Conservation (phyloP, 1,139 yeast genomes). For the Scheffersomyces titani region DNA sequence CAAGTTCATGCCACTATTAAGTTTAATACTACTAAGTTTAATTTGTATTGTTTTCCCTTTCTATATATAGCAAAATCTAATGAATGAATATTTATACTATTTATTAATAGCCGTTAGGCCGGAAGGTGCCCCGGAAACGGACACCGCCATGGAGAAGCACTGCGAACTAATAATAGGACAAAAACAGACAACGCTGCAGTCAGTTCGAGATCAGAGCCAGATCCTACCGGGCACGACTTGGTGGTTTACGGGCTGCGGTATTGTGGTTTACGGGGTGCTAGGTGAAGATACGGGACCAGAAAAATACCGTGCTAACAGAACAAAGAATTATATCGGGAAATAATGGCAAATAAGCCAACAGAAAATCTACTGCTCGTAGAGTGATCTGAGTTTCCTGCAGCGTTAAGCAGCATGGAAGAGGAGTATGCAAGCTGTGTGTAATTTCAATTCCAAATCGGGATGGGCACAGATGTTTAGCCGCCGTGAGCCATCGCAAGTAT, state of each 20-base stretch:
- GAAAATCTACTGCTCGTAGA: no score
- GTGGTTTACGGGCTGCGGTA: background rate
- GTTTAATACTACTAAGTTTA: no score
- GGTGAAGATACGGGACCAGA: background rate
- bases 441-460: slow-evolving; percentile 1
- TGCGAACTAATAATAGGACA: background rate
- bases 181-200: background rate
- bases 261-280: background rate
- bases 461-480: background rate
- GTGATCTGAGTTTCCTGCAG: background rate
- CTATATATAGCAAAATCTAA: background rate
- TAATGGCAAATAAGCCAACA: background rate
- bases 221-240: background rate
- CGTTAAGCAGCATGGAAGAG: background rate
- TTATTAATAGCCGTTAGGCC: background rate
- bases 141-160: background rate
- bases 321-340: background rate
- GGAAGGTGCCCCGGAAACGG: no score
- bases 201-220: background rate
- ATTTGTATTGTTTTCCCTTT: background rate
- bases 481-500: background rate
- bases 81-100: background rate
- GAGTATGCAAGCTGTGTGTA: background rate
- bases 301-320: background rate
- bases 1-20: background rate